A percentile compares a stretch with the other conserved stretches of the same genome.
Evolutionary conservation across 2,329 filamentous ascomycete species (phyloP).

Genomic region (Cladosporium sp.): DNA sequence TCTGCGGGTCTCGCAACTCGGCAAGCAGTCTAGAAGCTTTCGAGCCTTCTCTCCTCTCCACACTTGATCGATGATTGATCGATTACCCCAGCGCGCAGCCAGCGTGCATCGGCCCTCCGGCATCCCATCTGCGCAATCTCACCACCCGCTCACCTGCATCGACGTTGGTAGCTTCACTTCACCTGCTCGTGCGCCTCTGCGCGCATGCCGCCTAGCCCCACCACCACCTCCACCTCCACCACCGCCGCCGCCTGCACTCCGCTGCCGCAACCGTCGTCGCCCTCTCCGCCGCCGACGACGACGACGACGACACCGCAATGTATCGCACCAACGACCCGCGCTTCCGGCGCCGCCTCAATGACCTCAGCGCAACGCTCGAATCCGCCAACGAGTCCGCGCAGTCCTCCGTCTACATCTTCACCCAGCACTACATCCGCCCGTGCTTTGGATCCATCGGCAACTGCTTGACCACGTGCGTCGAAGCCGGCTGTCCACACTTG

Average conservation of each 20-base stretch:
- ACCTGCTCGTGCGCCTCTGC: slow-evolving; percentile 11
- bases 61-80: background rate
- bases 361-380: slow-evolving; percentile 87
- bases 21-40: background rate
- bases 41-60: background rate
- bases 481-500: slow-evolving; percentile 46
- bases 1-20: background rate
- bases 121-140: background rate
- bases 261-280: background rate
- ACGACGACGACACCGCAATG: slow-evolving; percentile 40
- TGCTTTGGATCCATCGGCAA: slow-evolving; percentile 69
- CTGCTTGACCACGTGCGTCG: slow-evolving; percentile 69
- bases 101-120: background rate
- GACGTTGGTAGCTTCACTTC: slow-evolving; percentile 9
- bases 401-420: slow-evolving; percentile 84
- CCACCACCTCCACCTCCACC: slow-evolving; percentile 1
- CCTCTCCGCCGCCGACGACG: background rate
- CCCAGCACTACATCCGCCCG: slow-evolving; percentile 79
- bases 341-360: slow-evolving; percentile 89
- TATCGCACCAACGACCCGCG: slow-evolving; percentile 73
- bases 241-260: background rate
- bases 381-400: slow-evolving; percentile 89
- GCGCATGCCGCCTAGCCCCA: slow-evolving; percentile 4
- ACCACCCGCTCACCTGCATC: background rate
- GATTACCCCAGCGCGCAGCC: background rate